Base-by-base conservation (phyloP, 1,284 basidiomycete genomes). In the Cryptococcus jaspeensis region DNA sequence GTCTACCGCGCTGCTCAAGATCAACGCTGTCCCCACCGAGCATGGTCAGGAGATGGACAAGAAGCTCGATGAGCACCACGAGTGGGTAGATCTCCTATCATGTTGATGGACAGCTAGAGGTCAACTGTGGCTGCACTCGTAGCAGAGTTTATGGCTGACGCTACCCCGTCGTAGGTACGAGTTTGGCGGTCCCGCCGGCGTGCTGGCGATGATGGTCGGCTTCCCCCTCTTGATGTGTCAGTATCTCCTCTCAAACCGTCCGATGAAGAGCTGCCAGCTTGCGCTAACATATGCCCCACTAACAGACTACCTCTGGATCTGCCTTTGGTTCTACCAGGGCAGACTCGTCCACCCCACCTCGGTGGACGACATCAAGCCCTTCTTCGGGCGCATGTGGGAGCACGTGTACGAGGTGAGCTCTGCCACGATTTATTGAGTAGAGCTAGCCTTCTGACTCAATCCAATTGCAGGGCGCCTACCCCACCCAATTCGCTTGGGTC, bases 301-400 rank as follows among this genome's bases (percentile, higher is more conserved):
- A 61, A 92, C 93, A 94, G 98, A 98, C 79, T 99, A 99, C 80
- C 85, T 99, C 65, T 98, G 92, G 91, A 92, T 93, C 65, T 99
- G 96, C 72, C 83, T 98, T 40, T 93, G 90, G 85, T 96, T 93
- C 78, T 94, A 98, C 75, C 88, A 97, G 65, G 95, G 95, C 52
- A 82, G 84, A 66, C 81, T 96, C 42, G 85, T 90, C n/a, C 79
- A 84, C 64, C 93, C 93, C 0, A 80, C 79, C 35, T 88, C 89
- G 12, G 56, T 85, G 22, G 84, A 84, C 46, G 90, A 92, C 63
- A 82, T 94, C 52, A 68, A 80, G 55, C 92, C 94, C 1, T 96
- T 95, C 81, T 75, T 96, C 32, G 71, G 78, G 54, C 82, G 84
- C 48, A 93, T 97, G 90, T 90, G 89, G 84, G 80, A 77, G 13